Percentiles rank a stretch among this genome's conserved stretches.
These are phyloP conservation scores for Candida verbasci DNA, from an alignment of 805 yeast species.

Conservation along the genomic window DNA sequence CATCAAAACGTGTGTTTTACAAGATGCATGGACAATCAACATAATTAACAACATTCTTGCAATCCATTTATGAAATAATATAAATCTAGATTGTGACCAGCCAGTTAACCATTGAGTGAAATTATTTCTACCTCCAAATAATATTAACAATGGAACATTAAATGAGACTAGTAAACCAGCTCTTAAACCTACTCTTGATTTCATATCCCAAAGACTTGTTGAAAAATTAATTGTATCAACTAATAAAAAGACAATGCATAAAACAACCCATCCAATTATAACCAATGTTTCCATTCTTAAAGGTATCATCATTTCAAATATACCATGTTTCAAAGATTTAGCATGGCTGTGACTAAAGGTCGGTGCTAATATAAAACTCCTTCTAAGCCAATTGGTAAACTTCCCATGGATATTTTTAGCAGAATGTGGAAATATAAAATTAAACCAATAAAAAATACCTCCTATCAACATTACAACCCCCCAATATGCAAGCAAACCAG, in stretches of 20 bases:
- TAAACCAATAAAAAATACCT: constrained; percentile 20
- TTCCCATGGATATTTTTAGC: constrained; percentile 15
- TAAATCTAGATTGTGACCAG: constrained; percentile 45
- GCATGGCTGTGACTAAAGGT: constrained; percentile 13
- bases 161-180: constrained; percentile 48
- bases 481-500: constrained; percentile 35
- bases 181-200: constrained; percentile 49
- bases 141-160: constrained; percentile 51
- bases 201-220: constrained; percentile 44
- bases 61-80: constrained; percentile 55
- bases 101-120: constrained; percentile 60
- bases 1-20: constrained; percentile 7
- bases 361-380: constrained; percentile 16
- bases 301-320: too few relatives aligned
- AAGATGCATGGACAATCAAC: constrained; percentile 40
- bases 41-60: constrained; percentile 42
- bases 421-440: constrained; percentile 17
- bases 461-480: constrained; percentile 33
- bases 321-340: constrained; percentile 7
- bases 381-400: constrained; percentile 15
- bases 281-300: constrained; percentile 48
- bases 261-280: constrained; percentile 33
- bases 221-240: constrained; percentile 45
- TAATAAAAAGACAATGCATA: constrained; percentile 27
- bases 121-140: constrained; percentile 73